Conservation (phyloP, 2,329 filamentous ascomycete genomes). For the Beauveria sp. region DNA sequence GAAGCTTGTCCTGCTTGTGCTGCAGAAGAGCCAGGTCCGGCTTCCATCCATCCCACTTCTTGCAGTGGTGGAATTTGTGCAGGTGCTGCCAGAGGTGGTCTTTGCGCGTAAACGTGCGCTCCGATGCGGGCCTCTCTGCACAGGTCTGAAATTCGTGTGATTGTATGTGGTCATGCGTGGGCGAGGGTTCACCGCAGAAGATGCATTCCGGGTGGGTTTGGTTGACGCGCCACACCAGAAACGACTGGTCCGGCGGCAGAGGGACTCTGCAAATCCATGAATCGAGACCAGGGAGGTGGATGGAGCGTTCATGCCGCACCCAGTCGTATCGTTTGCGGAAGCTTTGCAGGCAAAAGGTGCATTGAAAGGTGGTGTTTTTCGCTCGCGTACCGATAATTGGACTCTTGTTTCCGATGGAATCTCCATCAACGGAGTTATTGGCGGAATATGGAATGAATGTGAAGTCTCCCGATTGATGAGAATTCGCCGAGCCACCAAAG, state of each 20-base stretch:
- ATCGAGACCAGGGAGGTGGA: conserved; percentile 36
- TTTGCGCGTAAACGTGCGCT: conserved; percentile 36
- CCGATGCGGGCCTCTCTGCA: conserved; percentile 35
- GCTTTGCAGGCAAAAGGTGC: conserved; percentile 29
- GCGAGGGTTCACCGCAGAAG: conserved; percentile 29
- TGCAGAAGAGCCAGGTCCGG: conserved; percentile 27
- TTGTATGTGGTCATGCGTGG: conserved; percentile 28
- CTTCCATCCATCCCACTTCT: conserved; percentile 42
- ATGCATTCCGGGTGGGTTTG: conserved; percentile 34
- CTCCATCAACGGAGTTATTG: conserved; percentile 11
- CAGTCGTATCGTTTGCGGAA: conserved; percentile 35
- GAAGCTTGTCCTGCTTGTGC: conserved; percentile 20
- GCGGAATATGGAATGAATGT: conserved; percentile 3
- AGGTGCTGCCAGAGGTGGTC: conserved; percentile 35
- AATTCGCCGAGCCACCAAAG: conserved; percentile 13
- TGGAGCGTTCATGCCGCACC: conserved; percentile 41
- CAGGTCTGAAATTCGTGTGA: conserved; percentile 40
- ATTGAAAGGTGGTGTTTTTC: conserved; percentile 24
- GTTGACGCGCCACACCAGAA: conserved; percentile 41
- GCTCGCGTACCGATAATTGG: not conserved
- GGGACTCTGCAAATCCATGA: conserved; percentile 43
- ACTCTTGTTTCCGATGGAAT: not conserved
- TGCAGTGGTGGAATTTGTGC: conserved; percentile 37
- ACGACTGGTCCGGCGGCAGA: conserved; percentile 25
- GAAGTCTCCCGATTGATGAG: conserved; percentile 8